Conservation (phyloP, 139 green algal genomes). For the Coelastrella sp. region DNA sequence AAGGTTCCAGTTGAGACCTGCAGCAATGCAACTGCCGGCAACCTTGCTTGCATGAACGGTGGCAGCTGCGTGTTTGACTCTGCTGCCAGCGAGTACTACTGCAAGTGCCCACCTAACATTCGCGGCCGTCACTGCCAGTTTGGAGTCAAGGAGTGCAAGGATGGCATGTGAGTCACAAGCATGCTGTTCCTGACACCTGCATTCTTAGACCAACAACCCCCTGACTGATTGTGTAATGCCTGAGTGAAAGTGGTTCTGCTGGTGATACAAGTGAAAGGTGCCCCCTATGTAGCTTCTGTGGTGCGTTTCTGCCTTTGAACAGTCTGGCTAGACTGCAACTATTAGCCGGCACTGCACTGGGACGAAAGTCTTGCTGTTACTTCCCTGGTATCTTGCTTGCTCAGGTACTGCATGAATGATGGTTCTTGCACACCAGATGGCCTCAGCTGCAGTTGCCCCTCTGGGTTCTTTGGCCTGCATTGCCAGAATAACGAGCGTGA, state of each 20-base stretch:
- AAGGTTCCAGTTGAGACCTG: constrained; percentile 44
- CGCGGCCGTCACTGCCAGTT: constrained; percentile 48
- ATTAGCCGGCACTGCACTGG: too few relatives aligned
- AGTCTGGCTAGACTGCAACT: too few relatives aligned
- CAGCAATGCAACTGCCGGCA: constrained; percentile 15
- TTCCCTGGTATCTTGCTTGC: not conserved
- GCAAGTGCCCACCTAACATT: constrained; percentile 48
- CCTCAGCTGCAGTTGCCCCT: constrained; percentile 32
- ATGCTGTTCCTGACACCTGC: not conserved
- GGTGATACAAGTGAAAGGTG: too few relatives aligned
- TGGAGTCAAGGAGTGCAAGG: constrained; percentile 48
- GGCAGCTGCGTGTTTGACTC: constrained; percentile 29
- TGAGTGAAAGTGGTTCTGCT: too few relatives aligned
- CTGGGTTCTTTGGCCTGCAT: constrained; percentile 44
- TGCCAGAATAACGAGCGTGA: constrained; percentile 49
- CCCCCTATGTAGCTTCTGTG: too few relatives aligned
- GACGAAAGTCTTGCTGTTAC: too few relatives aligned
- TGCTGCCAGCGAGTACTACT: constrained; percentile 25
- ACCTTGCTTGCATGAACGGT: constrained; percentile 42
- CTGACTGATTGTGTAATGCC: too few relatives aligned
- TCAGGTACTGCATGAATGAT: constrained; percentile 6
- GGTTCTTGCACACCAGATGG: constrained; percentile 30
- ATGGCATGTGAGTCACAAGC: constrained; percentile 37
- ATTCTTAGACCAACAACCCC: too few relatives aligned
- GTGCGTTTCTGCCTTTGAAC: too few relatives aligned